These are phyloP conservation scores for Cucurbita moschata DNA, from an alignment of 306 rosid genomes.

Conservation along the genomic window DNA sequence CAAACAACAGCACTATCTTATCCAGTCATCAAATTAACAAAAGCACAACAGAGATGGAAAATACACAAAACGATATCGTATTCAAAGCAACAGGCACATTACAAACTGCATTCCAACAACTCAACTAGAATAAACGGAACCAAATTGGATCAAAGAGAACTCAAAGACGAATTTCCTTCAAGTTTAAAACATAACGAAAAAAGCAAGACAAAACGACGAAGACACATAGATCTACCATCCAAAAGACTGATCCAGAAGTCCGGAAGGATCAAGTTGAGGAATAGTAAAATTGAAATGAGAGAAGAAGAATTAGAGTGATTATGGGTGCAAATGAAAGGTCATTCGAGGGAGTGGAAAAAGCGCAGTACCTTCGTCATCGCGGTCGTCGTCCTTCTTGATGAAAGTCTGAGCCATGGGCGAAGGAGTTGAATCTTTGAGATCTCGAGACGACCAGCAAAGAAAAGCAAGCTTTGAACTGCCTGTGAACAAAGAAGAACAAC, in stretches of 20 bases:
- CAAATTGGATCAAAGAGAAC: conserved; percentile 10
- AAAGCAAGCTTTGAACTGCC: background rate
- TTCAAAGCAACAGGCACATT: background rate
- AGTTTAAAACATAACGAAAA: conserved; percentile 5
- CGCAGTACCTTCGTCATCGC: conserved; percentile 60
- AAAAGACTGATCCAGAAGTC: conserved; percentile 18
- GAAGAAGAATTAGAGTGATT: background rate
- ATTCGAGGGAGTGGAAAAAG: background rate
- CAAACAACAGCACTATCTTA: conserved; percentile 6
- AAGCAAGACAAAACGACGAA: background rate
- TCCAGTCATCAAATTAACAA: conserved; percentile 4
- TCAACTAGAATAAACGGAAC: background rate
- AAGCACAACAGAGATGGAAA: conserved; percentile 1
- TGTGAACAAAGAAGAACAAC: background rate
- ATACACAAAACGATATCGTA: conserved; percentile 19
- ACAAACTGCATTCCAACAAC: conserved; percentile 2
- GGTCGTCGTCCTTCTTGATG: conserved; percentile 14
- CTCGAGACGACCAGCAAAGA: background rate
- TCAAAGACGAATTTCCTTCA: conserved; percentile 12
- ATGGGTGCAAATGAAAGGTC: background rate
- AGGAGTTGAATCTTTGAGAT: conserved; percentile 4
- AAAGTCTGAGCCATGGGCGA: conserved; percentile 9
- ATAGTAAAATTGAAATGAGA: background rate
- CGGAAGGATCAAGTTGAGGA: conserved; percentile 1
- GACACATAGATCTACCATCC: conserved; percentile 41